phyloP scores from a whole-genome alignment of 345 rosid species.

The Durio zibethinus region DNA sequence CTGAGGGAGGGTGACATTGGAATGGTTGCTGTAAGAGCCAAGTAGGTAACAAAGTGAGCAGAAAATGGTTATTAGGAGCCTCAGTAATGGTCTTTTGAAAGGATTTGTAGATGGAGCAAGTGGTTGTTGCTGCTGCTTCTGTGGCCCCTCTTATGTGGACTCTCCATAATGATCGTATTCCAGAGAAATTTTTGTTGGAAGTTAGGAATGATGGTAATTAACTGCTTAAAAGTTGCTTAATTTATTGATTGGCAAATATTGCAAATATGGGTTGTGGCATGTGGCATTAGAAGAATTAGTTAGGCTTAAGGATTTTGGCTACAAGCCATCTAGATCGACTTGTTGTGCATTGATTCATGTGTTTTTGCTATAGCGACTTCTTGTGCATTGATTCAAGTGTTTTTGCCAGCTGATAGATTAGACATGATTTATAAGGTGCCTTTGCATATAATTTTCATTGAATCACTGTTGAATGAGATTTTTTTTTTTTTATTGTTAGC shows the following conservation, averaged over 20 bases:
- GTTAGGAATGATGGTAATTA: slow-evolving; percentile 62
- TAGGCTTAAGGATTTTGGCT: slow-evolving; percentile 73
- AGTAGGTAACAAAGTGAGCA: slow-evolving; percentile 31
- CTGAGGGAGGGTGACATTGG: neutral
- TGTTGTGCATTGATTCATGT: slow-evolving; percentile 77
- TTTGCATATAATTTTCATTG: neutral
- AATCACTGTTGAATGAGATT: neutral
- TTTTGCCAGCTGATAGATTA: slow-evolving; percentile 54
- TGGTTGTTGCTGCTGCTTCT: slow-evolving; percentile 5
- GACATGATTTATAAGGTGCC: slow-evolving; percentile 30
- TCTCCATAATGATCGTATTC: slow-evolving; percentile 47
- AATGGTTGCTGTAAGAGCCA: slow-evolving; percentile 27
- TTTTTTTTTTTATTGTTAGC: neutral
- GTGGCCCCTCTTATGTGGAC: no score
- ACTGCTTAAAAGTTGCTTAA: slow-evolving; percentile 68
- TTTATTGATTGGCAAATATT: slow-evolving; percentile 60
- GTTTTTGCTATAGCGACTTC: slow-evolving; percentile 23
- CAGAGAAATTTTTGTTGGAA: slow-evolving; percentile 53
- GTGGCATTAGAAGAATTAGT: slow-evolving; percentile 86
- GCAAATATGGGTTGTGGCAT: slow-evolving; percentile 67
- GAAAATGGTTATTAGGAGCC: slow-evolving; percentile 17
- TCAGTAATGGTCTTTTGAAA: slow-evolving; percentile 8
- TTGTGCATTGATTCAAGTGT: neutral
- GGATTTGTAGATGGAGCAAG: neutral
- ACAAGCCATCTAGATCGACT: slow-evolving; percentile 56